phyloP scores from a whole-genome alignment of 2,329 filamentous ascomycete genomes.

The Thielaviopsis punctulata region DNA sequence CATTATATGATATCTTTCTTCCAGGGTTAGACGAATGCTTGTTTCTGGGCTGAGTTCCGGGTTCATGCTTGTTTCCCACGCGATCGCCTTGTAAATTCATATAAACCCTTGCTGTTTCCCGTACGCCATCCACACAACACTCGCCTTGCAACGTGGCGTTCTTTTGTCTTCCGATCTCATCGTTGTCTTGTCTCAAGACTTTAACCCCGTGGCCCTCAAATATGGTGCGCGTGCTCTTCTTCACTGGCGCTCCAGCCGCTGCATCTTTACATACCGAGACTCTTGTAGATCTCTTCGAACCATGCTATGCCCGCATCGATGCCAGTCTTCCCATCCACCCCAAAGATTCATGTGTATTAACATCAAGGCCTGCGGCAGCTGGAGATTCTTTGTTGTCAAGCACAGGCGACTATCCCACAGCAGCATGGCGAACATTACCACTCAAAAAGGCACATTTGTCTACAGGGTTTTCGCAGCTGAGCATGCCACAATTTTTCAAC shows the following conservation, averaged over 20 bases:
- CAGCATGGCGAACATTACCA: neutral
- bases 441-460: neutral
- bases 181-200: neutral
- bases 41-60: too few relatives aligned
- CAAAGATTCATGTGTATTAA: too few relatives aligned
- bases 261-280: neutral
- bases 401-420: neutral
- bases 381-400: too few relatives aligned
- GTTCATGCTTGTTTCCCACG: too few relatives aligned
- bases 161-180: too few relatives aligned
- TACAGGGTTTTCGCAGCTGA: neutral
- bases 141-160: too few relatives aligned
- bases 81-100: too few relatives aligned
- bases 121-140: too few relatives aligned
- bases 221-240: neutral
- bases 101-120: too few relatives aligned
- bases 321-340: neutral
- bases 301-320: slow-evolving; percentile 2
- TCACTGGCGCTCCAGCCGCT: slow-evolving; percentile 19
- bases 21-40: too few relatives aligned
- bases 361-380: too few relatives aligned
- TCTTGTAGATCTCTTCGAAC: neutral
- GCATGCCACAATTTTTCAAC: neutral
- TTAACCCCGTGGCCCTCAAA: neutral
- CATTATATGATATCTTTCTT: too few relatives aligned